phyloP scores from a whole-genome alignment of 495 filamentous ascomycete genomes.

The Trichoderma virens region DNA sequence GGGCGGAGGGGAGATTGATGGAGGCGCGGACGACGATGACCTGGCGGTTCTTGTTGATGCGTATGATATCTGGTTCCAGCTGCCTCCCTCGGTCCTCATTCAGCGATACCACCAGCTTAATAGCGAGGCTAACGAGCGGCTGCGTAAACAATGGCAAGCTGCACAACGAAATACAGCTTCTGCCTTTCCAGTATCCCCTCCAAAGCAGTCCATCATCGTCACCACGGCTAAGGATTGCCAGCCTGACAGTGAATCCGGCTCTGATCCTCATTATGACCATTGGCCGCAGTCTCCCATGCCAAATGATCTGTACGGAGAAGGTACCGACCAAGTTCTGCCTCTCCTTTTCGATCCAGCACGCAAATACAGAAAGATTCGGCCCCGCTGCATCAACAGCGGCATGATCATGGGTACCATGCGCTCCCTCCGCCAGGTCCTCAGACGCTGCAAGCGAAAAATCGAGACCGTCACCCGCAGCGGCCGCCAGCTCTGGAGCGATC shows the following conservation, averaged over 20 bases:
- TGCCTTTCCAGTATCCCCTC: not conserved
- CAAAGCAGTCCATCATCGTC: constrained; percentile 10
- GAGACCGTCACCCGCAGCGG: constrained; percentile 5
- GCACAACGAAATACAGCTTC: not conserved
- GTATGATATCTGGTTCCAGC: constrained; percentile 11
- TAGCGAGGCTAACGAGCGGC: constrained; percentile 14
- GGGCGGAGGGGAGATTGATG: not conserved
- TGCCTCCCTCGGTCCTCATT: constrained; percentile 11
- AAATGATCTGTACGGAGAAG: not conserved
- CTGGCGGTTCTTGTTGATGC: constrained; percentile 13
- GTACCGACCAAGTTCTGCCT: not conserved
- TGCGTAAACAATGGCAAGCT: not conserved
- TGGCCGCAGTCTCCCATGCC: constrained; percentile 10
- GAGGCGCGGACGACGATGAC: constrained; percentile 7
- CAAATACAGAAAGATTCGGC: not conserved
- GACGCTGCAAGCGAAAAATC: constrained; percentile 3
- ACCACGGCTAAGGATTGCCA: constrained; percentile 11
- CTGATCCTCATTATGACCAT: constrained; percentile 6
- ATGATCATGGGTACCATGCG: constrained; percentile 12
- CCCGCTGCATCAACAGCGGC: constrained; percentile 11
- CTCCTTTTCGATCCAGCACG: not conserved
- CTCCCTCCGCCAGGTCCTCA: not conserved
- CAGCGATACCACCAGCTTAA: constrained; percentile 10
- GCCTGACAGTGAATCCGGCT: constrained; percentile 6
- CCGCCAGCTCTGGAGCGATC: constrained; percentile 10